Conservation (phyloP, 352 stramenopile species). For the Pythium aphanidermatum region DNA sequence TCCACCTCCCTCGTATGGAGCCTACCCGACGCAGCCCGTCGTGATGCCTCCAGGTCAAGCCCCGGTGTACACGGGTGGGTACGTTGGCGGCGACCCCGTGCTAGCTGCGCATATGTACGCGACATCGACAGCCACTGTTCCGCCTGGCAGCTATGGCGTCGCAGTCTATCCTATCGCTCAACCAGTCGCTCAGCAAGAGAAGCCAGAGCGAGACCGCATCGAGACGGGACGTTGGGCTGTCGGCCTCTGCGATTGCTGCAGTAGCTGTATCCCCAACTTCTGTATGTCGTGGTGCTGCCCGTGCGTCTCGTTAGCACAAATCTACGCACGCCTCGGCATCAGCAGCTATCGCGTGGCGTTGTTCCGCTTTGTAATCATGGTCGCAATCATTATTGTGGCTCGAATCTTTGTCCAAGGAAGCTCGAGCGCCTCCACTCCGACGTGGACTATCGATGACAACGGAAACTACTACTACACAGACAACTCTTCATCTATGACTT, state of each 20-base stretch:
- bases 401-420: conserved; percentile 11
- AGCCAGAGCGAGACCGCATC: not conserved
- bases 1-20: too few relatives aligned
- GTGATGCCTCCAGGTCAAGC: too few relatives aligned
- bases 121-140: too few relatives aligned
- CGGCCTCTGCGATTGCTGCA: conserved; percentile 23
- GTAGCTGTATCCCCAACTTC: conserved; percentile 21
- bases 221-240: conserved; percentile 11
- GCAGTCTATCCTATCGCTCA: too few relatives aligned
- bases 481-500: not conserved
- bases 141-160: too few relatives aligned
- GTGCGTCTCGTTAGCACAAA: conserved; percentile 19
- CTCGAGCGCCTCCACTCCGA: too few relatives aligned
- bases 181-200: not conserved
- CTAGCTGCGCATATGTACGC: too few relatives aligned
- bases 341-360: not conserved
- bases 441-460: too few relatives aligned
- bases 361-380: not conserved
- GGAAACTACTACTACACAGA: conserved; percentile 4
- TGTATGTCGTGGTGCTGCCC: conserved; percentile 22
- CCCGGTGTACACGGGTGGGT: too few relatives aligned
- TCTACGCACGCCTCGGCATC: conserved; percentile 16
- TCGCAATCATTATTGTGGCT: conserved; percentile 10
- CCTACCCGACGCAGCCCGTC: too few relatives aligned
- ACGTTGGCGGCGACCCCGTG: too few relatives aligned